Evolutionary conservation across 2,329 filamentous ascomycete genomes (phyloP).

Genomic region (Hysterium pulicare): DNA sequence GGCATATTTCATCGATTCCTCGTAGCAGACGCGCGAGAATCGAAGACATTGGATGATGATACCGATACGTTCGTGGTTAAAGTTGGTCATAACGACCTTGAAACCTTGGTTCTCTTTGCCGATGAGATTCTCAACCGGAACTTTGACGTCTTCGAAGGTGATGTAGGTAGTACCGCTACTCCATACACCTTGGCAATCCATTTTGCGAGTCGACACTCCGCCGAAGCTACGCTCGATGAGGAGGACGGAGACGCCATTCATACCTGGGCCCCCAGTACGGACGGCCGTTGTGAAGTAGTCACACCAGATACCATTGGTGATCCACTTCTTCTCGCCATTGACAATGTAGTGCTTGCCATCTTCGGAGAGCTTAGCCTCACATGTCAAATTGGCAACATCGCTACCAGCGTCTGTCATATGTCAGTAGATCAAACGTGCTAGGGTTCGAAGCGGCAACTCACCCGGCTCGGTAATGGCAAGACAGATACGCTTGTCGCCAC

Average conservation of each 20-base stretch:
- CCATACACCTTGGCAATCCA: constrained; percentile 99
- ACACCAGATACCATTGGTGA: constrained; percentile 94
- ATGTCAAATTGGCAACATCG: constrained; percentile 92
- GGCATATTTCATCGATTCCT: constrained; percentile 93
- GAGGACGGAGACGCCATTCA: constrained; percentile 88
- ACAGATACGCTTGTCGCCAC: constrained; percentile 95
- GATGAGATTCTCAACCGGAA: constrained; percentile 96
- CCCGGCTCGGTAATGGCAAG: constrained; percentile 87
- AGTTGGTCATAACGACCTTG: constrained; percentile 99
- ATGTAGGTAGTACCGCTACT: constrained; percentile 93
- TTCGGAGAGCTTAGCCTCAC: constrained; percentile 89
- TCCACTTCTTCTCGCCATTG: constrained; percentile 99
- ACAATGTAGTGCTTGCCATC: constrained; percentile 99
- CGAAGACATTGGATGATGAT: constrained; percentile 97
- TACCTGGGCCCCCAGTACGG: constrained; percentile 80
- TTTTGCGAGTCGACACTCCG: constrained; percentile 86
- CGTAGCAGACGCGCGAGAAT: constrained; percentile 94
- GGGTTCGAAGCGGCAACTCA: constrained; percentile 13
- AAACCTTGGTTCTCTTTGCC: constrained; percentile 99
- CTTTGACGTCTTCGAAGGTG: constrained; percentile 98
- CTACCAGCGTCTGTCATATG: constrained; percentile 72
- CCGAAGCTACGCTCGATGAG: constrained; percentile 83
- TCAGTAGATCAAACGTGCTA: constrained; percentile 8
- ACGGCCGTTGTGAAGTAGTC: constrained; percentile 99
- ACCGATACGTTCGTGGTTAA: constrained; percentile 98